phyloP scores from a whole-genome alignment of 257 asterid species.

The Solanum etuberosum region DNA sequence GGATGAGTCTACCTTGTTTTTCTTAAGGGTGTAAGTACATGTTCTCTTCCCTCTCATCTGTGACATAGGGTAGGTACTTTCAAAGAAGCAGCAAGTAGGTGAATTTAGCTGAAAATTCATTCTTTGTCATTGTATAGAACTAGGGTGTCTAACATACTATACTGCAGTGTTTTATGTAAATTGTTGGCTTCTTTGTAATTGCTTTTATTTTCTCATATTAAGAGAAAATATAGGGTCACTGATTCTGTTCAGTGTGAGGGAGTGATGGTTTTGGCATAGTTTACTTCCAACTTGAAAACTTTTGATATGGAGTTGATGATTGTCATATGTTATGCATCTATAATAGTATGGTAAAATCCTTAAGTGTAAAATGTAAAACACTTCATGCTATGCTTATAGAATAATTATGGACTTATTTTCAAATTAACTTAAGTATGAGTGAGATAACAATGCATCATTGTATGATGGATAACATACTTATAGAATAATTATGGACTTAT shows the following conservation, averaged over 20 bases:
- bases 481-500: background rate
- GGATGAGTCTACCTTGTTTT: background rate
- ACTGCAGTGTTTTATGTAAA: conserved; percentile 3
- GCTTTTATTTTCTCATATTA: background rate
- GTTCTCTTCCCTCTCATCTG: conserved; percentile 3
- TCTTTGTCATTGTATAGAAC: conserved; percentile 6
- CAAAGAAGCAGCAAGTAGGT: background rate
- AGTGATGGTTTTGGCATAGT: background rate
- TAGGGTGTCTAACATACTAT: background rate
- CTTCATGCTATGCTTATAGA: background rate
- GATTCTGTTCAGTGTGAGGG: background rate
- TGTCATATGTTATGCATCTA: background rate
- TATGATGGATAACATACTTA: background rate
- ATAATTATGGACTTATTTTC: background rate
- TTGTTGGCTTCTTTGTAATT: background rate
- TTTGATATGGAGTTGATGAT: background rate
- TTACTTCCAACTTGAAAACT: background rate
- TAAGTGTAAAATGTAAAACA: background rate
- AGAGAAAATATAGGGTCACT: background rate
- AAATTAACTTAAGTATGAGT: background rate
- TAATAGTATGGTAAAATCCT: background rate
- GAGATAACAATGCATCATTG: background rate
- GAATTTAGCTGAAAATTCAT: conserved; percentile 4
- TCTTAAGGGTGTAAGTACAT: conserved; percentile 5
- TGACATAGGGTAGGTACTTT: conserved; percentile 5